phyloP scores from a whole-genome alignment of 805 yeast genomes.

The Dipodascopsis uninucleata region DNA sequence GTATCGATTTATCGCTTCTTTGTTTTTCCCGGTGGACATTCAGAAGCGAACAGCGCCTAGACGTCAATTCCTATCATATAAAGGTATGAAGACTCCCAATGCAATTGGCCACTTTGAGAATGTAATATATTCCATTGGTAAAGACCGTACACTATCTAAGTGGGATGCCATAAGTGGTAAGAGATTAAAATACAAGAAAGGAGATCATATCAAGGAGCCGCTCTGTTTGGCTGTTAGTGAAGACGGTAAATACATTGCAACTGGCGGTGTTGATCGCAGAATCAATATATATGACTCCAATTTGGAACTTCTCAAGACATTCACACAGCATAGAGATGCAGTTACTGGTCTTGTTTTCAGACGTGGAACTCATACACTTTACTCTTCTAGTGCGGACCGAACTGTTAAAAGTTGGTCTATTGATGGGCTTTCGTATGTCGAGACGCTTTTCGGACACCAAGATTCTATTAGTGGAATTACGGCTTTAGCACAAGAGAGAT shows the following conservation, averaged over 20 bases:
- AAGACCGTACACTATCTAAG: conserved; percentile 74
- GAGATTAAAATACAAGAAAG: conserved; percentile 49
- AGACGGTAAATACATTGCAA: conserved; percentile 82
- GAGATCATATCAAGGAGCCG: conserved; percentile 76
- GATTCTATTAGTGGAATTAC: conserved; percentile 79
- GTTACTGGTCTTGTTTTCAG: conserved; percentile 75
- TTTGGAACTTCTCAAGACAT: conserved; percentile 67
- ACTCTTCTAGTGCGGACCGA: conserved; percentile 89
- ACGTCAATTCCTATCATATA: conserved; percentile 13
- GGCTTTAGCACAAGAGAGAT: conserved; percentile 79
- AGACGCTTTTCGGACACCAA: conserved; percentile 92
- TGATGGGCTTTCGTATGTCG: conserved; percentile 83
- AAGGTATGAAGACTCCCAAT: conserved; percentile 9
- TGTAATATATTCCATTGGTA: conserved; percentile 72
- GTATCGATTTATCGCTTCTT: conserved; percentile 46
- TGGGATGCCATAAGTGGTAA: conserved; percentile 72
- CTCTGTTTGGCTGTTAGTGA: conserved; percentile 77
- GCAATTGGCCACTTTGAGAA: conserved; percentile 55
- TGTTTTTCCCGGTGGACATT: too few species aligned
- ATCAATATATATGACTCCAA: conserved; percentile 85
- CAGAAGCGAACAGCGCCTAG: conserved; percentile 11
- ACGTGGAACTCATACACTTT: conserved; percentile 75
- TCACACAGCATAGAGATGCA: conserved; percentile 69
- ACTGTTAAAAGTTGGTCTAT: conserved; percentile 83
- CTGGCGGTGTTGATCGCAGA: conserved; percentile 83